These are phyloP conservation scores for Lentinula raphanica DNA, from an alignment of 768 basidiomycete species.

Conservation along the genomic window DNA sequence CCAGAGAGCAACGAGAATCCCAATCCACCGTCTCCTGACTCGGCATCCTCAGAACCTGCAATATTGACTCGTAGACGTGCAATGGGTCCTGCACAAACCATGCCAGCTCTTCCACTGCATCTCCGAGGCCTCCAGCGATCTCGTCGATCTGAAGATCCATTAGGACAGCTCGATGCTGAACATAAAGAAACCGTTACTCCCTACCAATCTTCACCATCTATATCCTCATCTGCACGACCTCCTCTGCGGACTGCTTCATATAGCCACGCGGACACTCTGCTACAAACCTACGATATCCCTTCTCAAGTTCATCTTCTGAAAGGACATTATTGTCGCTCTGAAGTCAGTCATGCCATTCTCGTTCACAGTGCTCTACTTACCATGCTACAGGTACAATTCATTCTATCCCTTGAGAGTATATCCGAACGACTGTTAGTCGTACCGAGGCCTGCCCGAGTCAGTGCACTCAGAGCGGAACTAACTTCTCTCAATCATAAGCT, in stretches of 20 bases:
- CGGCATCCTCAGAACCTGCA: not conserved
- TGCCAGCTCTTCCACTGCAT: constrained; percentile 66
- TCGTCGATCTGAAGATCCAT: constrained; percentile 65
- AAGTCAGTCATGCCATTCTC: constrained; percentile 42
- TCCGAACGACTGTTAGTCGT: constrained; percentile 88
- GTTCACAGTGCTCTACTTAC: constrained; percentile 8
- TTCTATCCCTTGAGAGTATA: constrained; percentile 86
- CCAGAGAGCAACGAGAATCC: constrained; percentile 22
- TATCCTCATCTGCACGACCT: constrained; percentile 43
- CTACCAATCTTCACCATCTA: constrained; percentile 69
- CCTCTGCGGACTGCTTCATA: constrained; percentile 39
- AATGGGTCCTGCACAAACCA: constrained; percentile 65
- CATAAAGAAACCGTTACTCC: constrained; percentile 32
- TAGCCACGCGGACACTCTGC: constrained; percentile 47
- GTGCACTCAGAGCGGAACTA: constrained; percentile 92
- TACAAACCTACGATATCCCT: constrained; percentile 62
- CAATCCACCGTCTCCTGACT: not conserved
- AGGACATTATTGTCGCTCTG: constrained; percentile 84
- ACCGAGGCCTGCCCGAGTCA: constrained; percentile 90
- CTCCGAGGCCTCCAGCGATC: constrained; percentile 47
- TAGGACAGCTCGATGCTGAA: constrained; percentile 60
- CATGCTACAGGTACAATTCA: constrained; percentile 70
- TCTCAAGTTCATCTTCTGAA: constrained; percentile 72
- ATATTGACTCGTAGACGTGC: constrained; percentile 36
- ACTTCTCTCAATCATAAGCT: constrained; percentile 94